Base-by-base conservation (phyloP, 2,329 filamentous ascomycete genomes). In the Phialophora macrospora region DNA sequence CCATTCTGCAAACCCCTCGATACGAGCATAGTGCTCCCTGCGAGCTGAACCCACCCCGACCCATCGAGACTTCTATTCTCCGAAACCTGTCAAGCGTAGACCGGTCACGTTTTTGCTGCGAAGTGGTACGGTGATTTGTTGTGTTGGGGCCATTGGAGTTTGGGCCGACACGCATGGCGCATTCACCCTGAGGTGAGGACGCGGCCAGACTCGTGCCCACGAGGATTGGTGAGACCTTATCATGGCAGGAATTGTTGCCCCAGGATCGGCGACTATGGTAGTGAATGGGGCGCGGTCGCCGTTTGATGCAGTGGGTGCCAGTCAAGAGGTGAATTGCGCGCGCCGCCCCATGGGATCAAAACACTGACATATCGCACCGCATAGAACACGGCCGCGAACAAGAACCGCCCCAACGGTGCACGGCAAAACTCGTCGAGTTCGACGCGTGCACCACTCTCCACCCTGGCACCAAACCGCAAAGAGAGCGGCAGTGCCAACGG, bases 391-490 rank as follows among this genome's bases (percentile, higher is more conserved):
- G 59, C 57, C 24, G 54, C 62, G 32, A 65, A 51, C 62, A 67
- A 69, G 34, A 62, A 14, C 24, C 64, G 65, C 41, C 64, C 67
- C 12, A 51, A 58, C 24, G 68, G 57, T 12, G 44, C 57, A 20
- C 67, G 69, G 9, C 65, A 71, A 41, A 68, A 64, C 46, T 66
- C 67, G 14, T 57, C 54, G 24, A 62, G 62, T 48, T 66, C 64
- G 5, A 57, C 67, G 58, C 69, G 69, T 52, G 55, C 62, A 46
- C 69, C 69, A 20, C 48, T 71, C 22, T 64, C 69, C 12, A 60
- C 51, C 49, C 51, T 71, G 34, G 62, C 69, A 7, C 63, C 69
- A 7, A 71, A 71, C 52, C 67, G 67, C 34, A 70, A 67, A 62
- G 69, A 71, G 51, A 65, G 57, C 48, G 62, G 49, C 28, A 60